A percentile compares a stretch with the other conserved stretches of the same genome.
phyloP scores from a whole-genome alignment of 2,329 filamentous ascomycete species.

The Trichoderma brevicompactum region DNA sequence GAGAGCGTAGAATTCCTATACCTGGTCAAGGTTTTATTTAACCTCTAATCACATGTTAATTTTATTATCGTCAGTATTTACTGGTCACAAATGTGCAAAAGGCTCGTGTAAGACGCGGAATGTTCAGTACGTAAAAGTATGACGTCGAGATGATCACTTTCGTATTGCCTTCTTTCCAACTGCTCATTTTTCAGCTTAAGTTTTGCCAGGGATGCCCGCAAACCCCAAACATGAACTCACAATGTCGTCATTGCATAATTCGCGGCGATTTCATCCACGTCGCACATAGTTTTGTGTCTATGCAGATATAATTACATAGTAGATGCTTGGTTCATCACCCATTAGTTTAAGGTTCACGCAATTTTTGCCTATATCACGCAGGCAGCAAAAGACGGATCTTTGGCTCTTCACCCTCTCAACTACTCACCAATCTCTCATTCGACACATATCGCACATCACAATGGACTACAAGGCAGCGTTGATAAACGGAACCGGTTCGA shows the following conservation, averaged over 20 bases:
- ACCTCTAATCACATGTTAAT: constrained; percentile 1
- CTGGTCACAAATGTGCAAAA: background rate
- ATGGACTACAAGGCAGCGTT: constrained; percentile 25
- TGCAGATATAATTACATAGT: background rate
- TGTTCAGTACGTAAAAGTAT: background rate
- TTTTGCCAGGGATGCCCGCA: background rate
- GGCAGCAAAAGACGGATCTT: no score
- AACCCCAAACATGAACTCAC: constrained; percentile 15
- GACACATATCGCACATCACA: background rate
- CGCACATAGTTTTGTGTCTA: background rate
- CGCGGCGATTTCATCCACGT: background rate
- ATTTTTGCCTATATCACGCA: no score
- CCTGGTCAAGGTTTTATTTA: background rate
- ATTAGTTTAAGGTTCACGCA: no score
- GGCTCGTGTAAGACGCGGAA: background rate
- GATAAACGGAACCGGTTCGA: background rate
- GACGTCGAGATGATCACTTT: constrained; percentile 19
- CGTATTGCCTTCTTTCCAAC: background rate
- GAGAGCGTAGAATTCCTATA: background rate
- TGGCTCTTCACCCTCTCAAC: no score
- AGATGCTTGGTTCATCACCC: background rate
- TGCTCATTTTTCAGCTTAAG: background rate
- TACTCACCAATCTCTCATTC: background rate
- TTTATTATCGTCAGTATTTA: background rate
- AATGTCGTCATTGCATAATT: constrained; percentile 15